Evolutionary conservation across 139 green algal genomes (phyloP).

Genomic region (Yamagishiella unicocca): DNA sequence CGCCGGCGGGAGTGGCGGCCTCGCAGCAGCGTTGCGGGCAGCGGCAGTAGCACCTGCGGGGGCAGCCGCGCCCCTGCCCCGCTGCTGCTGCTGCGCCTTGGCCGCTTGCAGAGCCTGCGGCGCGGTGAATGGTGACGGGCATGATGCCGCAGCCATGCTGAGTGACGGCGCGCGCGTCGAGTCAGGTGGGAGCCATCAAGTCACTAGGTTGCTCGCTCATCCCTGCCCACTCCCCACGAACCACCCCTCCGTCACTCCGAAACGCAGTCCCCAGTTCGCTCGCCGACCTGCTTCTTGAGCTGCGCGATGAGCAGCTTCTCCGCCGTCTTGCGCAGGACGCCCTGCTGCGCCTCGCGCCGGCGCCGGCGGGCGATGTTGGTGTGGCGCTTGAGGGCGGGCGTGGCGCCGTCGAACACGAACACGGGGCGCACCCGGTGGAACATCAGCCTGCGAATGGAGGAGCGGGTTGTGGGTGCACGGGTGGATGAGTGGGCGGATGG

Average conservation of each 20-base stretch:
- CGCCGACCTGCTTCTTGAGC: slow-evolving; percentile 79
- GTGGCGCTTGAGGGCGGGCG: slow-evolving; percentile 92
- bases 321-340: slow-evolving; percentile 80
- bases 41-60: background rate
- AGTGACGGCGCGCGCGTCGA: too few species aligned
- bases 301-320: slow-evolving; percentile 96
- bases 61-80: background rate
- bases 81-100: slow-evolving; percentile 11
- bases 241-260: too few species aligned
- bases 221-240: too few species aligned
- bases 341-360: slow-evolving; percentile 83
- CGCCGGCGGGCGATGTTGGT: slow-evolving; percentile 82
- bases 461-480: background rate
- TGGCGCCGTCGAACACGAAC: slow-evolving; percentile 98
- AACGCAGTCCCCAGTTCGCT: background rate
- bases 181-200: too few species aligned
- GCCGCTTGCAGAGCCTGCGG: slow-evolving; percentile 9
- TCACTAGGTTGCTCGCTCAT: too few species aligned
- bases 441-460: slow-evolving; percentile 79
- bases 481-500: too few species aligned
- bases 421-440: slow-evolving; percentile 94
- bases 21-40: background rate
- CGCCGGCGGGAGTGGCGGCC: background rate
- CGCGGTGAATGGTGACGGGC: too few species aligned
- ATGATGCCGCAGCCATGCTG: too few species aligned